phyloP scores from a whole-genome alignment of 805 yeast species.

The Ogataea chonburiensis region DNA sequence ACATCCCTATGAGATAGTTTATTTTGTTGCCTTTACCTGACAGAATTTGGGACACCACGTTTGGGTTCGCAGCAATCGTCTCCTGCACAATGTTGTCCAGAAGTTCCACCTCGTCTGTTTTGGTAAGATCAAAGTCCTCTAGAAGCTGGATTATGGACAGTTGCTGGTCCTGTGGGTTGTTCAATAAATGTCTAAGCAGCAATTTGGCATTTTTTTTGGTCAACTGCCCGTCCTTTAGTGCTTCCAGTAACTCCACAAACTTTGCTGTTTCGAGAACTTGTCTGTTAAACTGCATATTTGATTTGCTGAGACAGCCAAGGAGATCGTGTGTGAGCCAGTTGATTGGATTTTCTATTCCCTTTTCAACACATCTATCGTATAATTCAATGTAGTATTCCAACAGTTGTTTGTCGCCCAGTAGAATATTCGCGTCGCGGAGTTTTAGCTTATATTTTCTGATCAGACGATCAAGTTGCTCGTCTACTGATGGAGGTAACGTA shows the following conservation, averaged over 20 bases:
- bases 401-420: slow-evolving; percentile 50
- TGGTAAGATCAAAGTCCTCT: slow-evolving; percentile 49
- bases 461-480: slow-evolving; percentile 43
- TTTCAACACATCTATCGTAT: slow-evolving; percentile 30
- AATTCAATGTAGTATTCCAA: slow-evolving; percentile 53
- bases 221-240: slow-evolving; percentile 47
- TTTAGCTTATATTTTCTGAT: slow-evolving; percentile 60
- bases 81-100: slow-evolving; percentile 34
- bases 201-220: slow-evolving; percentile 68
- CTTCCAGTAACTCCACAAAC: slow-evolving; percentile 53
- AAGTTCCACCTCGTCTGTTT: slow-evolving; percentile 36
- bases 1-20: slow-evolving; percentile 80
- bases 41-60: slow-evolving; percentile 54
- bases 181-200: slow-evolving; percentile 60
- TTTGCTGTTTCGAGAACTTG: slow-evolving; percentile 38
- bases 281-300: slow-evolving; percentile 37
- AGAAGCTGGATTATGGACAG: slow-evolving; percentile 44
- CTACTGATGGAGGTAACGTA: slow-evolving; percentile 61
- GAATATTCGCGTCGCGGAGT: slow-evolving; percentile 71
- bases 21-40: slow-evolving; percentile 56
- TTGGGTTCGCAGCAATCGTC: slow-evolving; percentile 42
- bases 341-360: slow-evolving; percentile 45
- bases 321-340: slow-evolving; percentile 86
- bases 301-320: slow-evolving; percentile 63
- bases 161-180: slow-evolving; percentile 40